Percentiles rank a stretch among this genome's conserved stretches.
Conservation (phyloP, 768 basidiomycete species). For the Royoungia palumana region DNA sequence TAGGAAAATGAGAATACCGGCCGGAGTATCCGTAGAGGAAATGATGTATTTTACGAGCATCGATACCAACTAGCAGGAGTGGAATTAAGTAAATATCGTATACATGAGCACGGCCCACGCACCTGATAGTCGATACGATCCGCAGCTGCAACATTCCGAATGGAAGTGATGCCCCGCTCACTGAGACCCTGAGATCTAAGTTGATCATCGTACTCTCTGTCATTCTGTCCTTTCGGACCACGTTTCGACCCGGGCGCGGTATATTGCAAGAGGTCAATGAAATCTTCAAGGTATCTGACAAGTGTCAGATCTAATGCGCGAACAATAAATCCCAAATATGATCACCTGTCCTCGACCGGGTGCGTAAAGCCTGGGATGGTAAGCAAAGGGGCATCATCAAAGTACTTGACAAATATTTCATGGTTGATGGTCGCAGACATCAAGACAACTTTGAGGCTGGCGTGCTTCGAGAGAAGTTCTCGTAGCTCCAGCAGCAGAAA, state of each 20-base stretch:
- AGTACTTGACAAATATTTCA: conserved; percentile 79
- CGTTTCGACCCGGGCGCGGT: conserved; percentile 41
- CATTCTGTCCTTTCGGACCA: conserved; percentile 21
- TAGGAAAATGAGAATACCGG: conserved; percentile 83
- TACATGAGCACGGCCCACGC: not conserved
- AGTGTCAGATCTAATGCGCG: not conserved
- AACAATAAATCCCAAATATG: conserved; percentile 1
- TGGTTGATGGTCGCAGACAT: conserved; percentile 98
- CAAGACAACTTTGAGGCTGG: conserved; percentile 71
- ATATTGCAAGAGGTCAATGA: conserved; percentile 58
- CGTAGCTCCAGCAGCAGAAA: conserved; percentile 82
- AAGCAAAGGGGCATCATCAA: conserved; percentile 74
- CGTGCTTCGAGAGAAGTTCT: conserved; percentile 63
- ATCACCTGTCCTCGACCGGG: conserved; percentile 73
- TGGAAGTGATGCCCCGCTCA: conserved; percentile 44
- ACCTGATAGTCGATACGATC: conserved; percentile 76
- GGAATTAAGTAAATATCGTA: not conserved
- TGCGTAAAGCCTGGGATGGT: conserved; percentile 81
- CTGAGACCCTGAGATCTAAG: conserved; percentile 54
- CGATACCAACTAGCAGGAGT: conserved; percentile 54
- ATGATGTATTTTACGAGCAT: conserved; percentile 63
- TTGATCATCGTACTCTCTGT: conserved; percentile 45
- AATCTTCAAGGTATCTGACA: conserved; percentile 80
- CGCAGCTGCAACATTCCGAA: conserved; percentile 58
- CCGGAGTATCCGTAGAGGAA: conserved; percentile 39